phyloP scores from a whole-genome alignment of 106 monocot species.

The Dendrobium catenatum region DNA sequence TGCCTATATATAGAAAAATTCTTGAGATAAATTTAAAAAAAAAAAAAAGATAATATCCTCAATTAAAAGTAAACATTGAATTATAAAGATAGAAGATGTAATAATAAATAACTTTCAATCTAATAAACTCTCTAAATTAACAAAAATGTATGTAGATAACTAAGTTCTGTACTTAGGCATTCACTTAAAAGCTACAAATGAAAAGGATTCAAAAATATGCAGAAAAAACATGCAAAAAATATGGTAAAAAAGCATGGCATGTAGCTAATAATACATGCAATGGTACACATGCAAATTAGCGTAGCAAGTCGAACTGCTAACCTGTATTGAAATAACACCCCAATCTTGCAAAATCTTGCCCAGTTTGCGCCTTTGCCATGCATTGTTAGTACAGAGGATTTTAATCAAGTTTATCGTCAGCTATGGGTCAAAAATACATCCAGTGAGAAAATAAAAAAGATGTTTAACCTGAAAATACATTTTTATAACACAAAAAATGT shows the following conservation, averaged over 20 bases:
- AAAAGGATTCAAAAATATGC: not conserved
- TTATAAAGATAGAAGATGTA: too few relatives aligned
- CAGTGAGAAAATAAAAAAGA: not conserved
- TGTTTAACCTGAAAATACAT: not conserved
- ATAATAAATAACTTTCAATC: too few relatives aligned
- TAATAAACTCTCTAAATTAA: too few relatives aligned
- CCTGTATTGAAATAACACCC: constrained; percentile 79
- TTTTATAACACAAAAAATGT: constrained; percentile 2
- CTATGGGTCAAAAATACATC: constrained; percentile 27
- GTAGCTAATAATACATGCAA: not conserved
- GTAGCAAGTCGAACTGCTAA: constrained; percentile 7
- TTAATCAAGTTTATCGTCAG: constrained; percentile 80
- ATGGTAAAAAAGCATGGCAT: not conserved
- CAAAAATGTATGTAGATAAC: not conserved
- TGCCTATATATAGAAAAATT: not conserved
- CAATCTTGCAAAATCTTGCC: constrained; percentile 95
- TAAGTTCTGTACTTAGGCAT: not conserved
- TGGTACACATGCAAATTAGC: not conserved
- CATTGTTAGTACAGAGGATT: constrained; percentile 86
- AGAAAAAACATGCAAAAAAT: not conserved
- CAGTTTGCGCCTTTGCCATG: constrained; percentile 96
- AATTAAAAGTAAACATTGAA: too few relatives aligned
- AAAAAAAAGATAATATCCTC: too few relatives aligned
- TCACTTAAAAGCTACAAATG: not conserved
- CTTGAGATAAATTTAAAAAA: not conserved